Conservation (phyloP, 148 eudicot genomes). For the Talinum fruticosum region DNA sequence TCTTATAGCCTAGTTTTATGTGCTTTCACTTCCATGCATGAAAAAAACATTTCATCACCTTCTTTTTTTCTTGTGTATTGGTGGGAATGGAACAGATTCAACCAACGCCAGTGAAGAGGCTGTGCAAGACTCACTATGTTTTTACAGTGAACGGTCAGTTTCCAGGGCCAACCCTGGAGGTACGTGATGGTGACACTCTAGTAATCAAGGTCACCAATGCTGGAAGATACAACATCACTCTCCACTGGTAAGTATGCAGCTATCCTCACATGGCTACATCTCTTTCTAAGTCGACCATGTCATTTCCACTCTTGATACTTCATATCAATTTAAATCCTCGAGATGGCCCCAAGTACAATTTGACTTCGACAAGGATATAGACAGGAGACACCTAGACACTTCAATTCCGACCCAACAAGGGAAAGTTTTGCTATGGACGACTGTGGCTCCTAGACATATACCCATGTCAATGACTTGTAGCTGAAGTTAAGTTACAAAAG, state of each 20-base stretch:
- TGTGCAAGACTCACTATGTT: constrained; percentile 59
- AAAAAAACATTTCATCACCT: background rate
- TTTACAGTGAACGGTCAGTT: constrained; percentile 87
- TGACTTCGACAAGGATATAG: background rate
- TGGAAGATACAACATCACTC: constrained; percentile 65
- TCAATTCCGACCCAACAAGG: background rate
- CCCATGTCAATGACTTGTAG: background rate
- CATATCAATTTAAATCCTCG: background rate
- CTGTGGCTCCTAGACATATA: background rate
- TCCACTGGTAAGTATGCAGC: constrained; percentile 73
- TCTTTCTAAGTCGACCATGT: background rate
- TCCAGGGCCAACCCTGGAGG: constrained; percentile 81
- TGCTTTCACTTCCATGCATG: constrained; percentile 9
- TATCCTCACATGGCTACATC: background rate
- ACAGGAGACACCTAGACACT: background rate
- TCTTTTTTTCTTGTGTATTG: constrained; percentile 6
- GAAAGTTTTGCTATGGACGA: background rate
- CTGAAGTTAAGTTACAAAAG: background rate
- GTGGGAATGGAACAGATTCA: constrained; percentile 47
- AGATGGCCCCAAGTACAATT: background rate
- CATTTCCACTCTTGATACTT: background rate
- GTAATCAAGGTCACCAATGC: constrained; percentile 57
- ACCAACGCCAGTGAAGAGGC: constrained; percentile 57
- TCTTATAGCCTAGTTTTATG: background rate
- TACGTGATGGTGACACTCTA: constrained; percentile 64